Evolutionary conservation across 2,329 filamentous ascomycete species (phyloP).

Genomic region (Clarireedia paspali): DNA sequence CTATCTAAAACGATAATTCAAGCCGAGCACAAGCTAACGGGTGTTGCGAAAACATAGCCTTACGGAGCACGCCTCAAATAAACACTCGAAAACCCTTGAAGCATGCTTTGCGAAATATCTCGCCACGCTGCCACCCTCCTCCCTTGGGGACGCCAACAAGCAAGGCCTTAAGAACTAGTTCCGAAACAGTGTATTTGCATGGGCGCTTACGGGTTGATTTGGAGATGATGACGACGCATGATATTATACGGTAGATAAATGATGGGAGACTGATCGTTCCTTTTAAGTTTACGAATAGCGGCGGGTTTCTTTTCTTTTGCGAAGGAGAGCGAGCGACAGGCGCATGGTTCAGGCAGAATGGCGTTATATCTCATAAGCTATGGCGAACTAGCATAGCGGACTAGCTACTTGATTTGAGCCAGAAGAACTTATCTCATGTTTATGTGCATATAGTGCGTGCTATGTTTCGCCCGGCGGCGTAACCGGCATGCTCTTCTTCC

Average conservation of each 20-base stretch:
- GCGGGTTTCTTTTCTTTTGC: constrained; percentile 1
- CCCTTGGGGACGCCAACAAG: no score
- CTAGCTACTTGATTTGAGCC: constrained; percentile 3
- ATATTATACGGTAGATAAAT: constrained; percentile 5
- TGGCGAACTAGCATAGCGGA: not conserved
- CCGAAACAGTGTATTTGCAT: not conserved
- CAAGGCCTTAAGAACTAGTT: no score
- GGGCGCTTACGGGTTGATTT: not conserved
- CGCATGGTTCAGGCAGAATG: constrained; percentile 19
- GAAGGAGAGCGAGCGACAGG: constrained; percentile 16
- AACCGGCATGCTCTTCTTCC: constrained; percentile 11
- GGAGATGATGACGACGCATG: not conserved
- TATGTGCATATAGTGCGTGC: not conserved
- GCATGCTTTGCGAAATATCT: constrained; percentile 57
- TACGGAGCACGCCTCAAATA: constrained; percentile 64
- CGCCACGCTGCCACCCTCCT: not conserved
- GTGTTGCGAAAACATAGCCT: constrained; percentile 37
- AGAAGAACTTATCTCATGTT: not conserved
- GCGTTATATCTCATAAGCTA: constrained; percentile 6
- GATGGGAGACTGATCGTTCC: not conserved
- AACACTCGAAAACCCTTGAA: constrained; percentile 63
- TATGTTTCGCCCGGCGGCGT: constrained; percentile 3
- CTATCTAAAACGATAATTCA: not conserved
- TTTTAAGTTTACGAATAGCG: not conserved
- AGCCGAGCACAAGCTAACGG: not conserved